Evolutionary conservation across 129 eudicot genomes (phyloP), one percentile per base, ranked within the genome.

Genomic region (Chrysanthemum makinoi): DNA sequence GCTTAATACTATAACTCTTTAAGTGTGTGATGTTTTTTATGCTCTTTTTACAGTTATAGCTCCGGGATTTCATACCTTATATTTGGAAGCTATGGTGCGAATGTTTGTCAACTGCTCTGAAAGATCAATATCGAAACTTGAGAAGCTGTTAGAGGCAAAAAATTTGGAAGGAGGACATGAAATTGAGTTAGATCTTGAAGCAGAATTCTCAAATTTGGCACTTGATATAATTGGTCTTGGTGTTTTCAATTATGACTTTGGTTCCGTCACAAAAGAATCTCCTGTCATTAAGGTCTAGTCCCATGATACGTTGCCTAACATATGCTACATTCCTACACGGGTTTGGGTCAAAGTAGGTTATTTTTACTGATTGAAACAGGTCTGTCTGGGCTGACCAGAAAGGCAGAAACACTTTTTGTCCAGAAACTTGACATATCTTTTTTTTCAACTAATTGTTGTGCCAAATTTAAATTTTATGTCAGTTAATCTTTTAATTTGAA

Each of bases 221-320:
- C 91, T 94, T 15, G 99, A 94, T 76, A 94, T 94, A 48, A 94
- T 94, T 65, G 99, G 99, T 18, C 97, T 94, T 53, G 94, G 99
- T 59, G 97, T 94, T 75, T 94, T 94, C 72, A 94, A 94, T 82
- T 94, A 87, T 55, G 97, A 94, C 82, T 94, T 94, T 57, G 99
- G 99, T 79, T 94, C 99, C 20, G 91, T 94, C 75, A 90, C 99
- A 54, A 94, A 90, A 86, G 99, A 94, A 79, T 94, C 99, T 62
- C 99, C 99, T 13, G 96, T 94, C n/a, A 91, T 91, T 69, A 85
- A 91, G 97, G 97, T 88, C 35, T 28, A 62, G 63, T 70, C 66
- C 16, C 12, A 60, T 33, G 6, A 22, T 16, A 55, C 69, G 62
- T 62, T 33, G 2, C 19, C 46, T 57, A 47, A 11, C 18, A 49